Conservation (phyloP, 768 basidiomycete genomes). For the Trametes coccinea region DNA sequence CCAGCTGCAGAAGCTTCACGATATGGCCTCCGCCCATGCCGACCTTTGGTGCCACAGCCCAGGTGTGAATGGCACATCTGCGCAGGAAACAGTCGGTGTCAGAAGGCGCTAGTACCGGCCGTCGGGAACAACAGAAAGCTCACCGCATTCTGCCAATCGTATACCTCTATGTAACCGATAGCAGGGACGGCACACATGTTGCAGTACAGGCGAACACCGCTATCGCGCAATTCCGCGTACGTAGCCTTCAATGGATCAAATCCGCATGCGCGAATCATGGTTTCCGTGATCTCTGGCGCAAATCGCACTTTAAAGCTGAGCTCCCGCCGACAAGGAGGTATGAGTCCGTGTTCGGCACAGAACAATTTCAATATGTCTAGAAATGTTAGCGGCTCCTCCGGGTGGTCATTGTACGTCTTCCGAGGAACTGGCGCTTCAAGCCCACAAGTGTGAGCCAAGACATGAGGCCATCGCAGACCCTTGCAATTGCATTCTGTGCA, state of each 20-base stretch:
- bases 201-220: neutral
- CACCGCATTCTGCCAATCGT: conserved; percentile 1
- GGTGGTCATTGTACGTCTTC: no score
- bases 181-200: neutral
- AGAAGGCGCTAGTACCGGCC: no score
- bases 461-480: neutral
- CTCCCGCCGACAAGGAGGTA: neutral
- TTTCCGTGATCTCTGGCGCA: neutral
- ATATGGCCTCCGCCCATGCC: neutral
- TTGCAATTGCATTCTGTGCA: neutral
- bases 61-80: neutral
- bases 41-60: neutral
- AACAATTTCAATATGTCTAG: neutral
- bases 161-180: neutral
- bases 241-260: neutral
- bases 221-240: neutral
- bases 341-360: neutral
- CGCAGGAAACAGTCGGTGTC: neutral
- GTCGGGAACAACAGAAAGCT: neutral
- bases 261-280: neutral
- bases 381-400: no score
- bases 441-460: neutral
- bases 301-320: neutral
- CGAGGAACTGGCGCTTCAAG: no score
- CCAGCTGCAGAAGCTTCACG: no score